Percentiles rank a stretch among this genome's conserved stretches.
Evolutionary conservation across 345 rosid species (phyloP).

Genomic region (Laguncularia racemosa): DNA sequence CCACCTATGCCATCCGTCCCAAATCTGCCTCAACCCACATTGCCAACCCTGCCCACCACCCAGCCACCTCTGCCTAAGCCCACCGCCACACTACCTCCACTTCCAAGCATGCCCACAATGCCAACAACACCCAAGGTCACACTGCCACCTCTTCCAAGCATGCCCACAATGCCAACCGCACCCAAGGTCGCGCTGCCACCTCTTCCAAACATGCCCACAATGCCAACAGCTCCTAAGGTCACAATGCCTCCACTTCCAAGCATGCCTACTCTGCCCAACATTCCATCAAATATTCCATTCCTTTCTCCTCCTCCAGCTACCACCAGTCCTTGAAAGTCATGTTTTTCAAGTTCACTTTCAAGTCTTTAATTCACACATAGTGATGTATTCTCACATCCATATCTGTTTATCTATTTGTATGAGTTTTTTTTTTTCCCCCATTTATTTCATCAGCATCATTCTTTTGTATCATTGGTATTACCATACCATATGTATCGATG

Average conservation of each 20-base stretch:
- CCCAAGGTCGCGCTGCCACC: too few species aligned
- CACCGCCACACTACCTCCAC: conserved; percentile 9
- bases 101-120: conserved; percentile 14
- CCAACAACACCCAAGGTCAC: conserved; percentile 4
- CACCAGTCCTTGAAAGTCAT: neutral
- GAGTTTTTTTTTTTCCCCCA: too few species aligned
- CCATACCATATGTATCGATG: too few species aligned
- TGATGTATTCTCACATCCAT: too few species aligned
- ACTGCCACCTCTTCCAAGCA: conserved; percentile 4
- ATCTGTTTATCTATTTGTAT: too few species aligned
- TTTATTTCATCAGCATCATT: too few species aligned
- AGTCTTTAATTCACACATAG: too few species aligned
- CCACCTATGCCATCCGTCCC: conserved; percentile 10
- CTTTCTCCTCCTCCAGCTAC: conserved; percentile 13
- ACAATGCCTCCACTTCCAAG: too few species aligned
- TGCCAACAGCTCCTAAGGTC: too few species aligned
- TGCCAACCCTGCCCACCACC: conserved; percentile 11
- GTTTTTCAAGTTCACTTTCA: too few species aligned
- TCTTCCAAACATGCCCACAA: neutral
- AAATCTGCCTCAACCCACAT: neutral
- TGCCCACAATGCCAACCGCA: too few species aligned
- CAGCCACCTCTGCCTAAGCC: conserved; percentile 16
- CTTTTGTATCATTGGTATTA: too few species aligned
- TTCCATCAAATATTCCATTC: conserved; percentile 11
- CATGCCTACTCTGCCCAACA: conserved; percentile 2